phyloP scores from a whole-genome alignment of 2,329 filamentous ascomycete genomes.

The Hymenoscyphus salicellus region DNA sequence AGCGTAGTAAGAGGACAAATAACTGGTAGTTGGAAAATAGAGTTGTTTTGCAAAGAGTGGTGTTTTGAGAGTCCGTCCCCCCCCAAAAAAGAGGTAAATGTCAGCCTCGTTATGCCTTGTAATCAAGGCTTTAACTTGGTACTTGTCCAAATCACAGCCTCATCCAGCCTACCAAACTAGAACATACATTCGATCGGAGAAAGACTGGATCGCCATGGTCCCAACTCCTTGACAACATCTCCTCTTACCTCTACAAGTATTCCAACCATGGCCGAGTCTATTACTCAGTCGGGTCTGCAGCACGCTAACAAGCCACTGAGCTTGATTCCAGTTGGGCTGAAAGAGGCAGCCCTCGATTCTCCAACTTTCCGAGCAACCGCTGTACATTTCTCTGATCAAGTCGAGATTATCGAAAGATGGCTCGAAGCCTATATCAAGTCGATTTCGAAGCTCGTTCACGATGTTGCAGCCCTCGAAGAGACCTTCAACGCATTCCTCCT shows the following conservation, averaged over 20 bases:
- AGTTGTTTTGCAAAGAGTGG: too few species aligned
- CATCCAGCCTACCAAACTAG: not conserved
- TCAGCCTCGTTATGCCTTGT: not conserved
- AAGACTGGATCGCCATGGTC: not conserved
- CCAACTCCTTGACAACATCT: not conserved
- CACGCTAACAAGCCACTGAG: conserved; percentile 29
- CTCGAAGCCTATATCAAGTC: conserved; percentile 69
- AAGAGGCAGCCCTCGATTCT: conserved; percentile 94
- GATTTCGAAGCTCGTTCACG: conserved; percentile 58
- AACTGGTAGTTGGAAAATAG: too few species aligned
- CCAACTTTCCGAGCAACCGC: conserved; percentile 89
- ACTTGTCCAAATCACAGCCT: not conserved
- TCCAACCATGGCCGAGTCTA: conserved; percentile 23
- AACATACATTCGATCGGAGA: too few species aligned
- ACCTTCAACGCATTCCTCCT: conserved; percentile 74
- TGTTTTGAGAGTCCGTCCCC: too few species aligned
- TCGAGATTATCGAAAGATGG: conserved; percentile 90
- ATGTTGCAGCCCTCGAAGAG: conserved; percentile 73
- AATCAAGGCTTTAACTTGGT: too few species aligned
- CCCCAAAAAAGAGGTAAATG: too few species aligned
- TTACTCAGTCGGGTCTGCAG: conserved; percentile 20
- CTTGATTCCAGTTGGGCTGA: conserved; percentile 70
- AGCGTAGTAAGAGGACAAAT: too few species aligned
- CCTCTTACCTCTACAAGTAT: not conserved
- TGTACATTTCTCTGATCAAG: conserved; percentile 84